These are phyloP conservation scores for Cystoisospora suis DNA, from an alignment of 169 alveolate species.

Conservation along the genomic window DNA sequence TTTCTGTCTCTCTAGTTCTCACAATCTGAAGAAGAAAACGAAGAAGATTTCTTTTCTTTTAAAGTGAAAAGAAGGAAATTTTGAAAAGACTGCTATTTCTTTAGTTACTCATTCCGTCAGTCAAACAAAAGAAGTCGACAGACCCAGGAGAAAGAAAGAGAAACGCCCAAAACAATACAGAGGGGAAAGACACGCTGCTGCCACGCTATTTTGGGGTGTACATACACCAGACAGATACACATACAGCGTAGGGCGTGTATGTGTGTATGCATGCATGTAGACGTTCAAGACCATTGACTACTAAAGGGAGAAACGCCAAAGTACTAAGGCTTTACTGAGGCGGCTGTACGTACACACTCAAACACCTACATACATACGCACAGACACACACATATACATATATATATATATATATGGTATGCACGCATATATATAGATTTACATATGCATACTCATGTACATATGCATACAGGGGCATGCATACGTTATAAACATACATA, in stretches of 20 bases:
- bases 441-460: background rate
- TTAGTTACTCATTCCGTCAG: too few relatives aligned
- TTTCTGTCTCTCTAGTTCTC: too few relatives aligned
- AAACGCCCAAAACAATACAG: too few relatives aligned
- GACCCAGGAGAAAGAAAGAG: too few relatives aligned
- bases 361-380: background rate
- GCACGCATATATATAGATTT: background rate
- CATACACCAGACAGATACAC: background rate
- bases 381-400: background rate
- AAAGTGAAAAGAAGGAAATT: too few relatives aligned
- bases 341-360: background rate
- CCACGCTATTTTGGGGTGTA: background rate
- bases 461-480: background rate
- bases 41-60: too few relatives aligned
- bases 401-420: background rate
- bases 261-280: background rate
- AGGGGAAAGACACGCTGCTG: background rate
- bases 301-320: background rate
- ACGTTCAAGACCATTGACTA: background rate
- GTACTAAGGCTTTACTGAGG: background rate
- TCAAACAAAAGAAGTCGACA: too few relatives aligned
- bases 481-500: background rate
- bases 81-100: too few relatives aligned
- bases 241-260: background rate
- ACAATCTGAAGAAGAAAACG: too few relatives aligned